These are phyloP conservation scores for Gracilariopsis chorda DNA, from an alignment of 23 red algal genomes.

Conservation along the genomic window DNA sequence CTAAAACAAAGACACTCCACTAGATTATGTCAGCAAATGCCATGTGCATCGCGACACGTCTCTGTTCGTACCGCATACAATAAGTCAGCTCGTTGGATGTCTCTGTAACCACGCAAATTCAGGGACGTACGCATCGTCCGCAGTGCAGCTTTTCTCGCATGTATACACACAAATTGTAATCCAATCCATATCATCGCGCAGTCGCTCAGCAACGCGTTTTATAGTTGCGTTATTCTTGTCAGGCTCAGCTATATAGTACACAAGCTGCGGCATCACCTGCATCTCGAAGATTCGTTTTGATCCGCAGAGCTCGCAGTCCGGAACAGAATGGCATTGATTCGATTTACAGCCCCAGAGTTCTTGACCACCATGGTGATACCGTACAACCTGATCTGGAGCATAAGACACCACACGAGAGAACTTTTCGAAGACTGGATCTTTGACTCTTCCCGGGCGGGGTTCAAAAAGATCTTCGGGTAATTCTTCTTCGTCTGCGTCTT, in stretches of 20 bases:
- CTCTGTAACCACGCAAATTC: constrained; percentile 38
- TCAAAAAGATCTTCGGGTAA: constrained; percentile 44
- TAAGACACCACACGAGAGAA: constrained; percentile 17
- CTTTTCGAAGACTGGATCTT: not conserved
- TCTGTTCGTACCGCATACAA: no score
- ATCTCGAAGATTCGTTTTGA: constrained; percentile 67
- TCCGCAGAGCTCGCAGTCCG: constrained; percentile 51
- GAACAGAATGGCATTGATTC: not conserved
- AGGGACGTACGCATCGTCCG: not conserved
- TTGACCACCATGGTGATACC: constrained; percentile 29
- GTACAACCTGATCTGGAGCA: constrained; percentile 16
- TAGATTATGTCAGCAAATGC: no score
- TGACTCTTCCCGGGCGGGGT: not conserved
- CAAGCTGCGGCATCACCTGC: constrained; percentile 82
- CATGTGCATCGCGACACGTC: no score
- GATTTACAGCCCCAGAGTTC: not conserved
- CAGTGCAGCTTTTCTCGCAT: constrained; percentile 28
- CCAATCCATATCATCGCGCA: constrained; percentile 53
- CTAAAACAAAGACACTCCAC: no score
- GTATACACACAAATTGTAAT: constrained; percentile 18
- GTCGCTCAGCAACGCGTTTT: not conserved
- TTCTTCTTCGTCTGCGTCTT: constrained; percentile 54
- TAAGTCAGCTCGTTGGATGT: not conserved
- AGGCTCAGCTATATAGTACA: constrained; percentile 26
- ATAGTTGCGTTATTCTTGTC: not conserved